phyloP scores from a whole-genome alignment of 805 yeast species.

The Debaryomyces maramus region DNA sequence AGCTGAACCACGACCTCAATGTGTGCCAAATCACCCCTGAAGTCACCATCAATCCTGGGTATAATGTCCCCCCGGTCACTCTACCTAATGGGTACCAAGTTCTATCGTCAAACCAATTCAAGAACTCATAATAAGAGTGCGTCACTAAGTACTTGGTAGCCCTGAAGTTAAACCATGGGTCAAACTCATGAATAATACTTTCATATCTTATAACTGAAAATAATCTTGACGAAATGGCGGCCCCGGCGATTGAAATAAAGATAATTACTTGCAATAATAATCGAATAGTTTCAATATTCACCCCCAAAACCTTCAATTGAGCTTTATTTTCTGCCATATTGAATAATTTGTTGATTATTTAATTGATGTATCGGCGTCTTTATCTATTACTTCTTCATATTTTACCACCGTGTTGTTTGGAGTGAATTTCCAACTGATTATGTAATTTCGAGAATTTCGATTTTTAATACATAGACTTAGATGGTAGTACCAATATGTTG shows the following conservation, averaged over 20 bases:
- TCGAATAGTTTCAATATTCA: conserved; percentile 37
- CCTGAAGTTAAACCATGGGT: conserved; percentile 94
- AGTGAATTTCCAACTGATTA: background rate
- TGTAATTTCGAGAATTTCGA: background rate
- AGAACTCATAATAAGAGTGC: conserved; percentile 82
- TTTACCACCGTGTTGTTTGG: conserved; percentile 6
- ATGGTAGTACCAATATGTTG: no score
- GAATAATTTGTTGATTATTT: background rate
- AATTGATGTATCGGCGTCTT: background rate
- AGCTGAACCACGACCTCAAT: conserved; percentile 56
- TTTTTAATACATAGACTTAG: background rate
- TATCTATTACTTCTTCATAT: no score
- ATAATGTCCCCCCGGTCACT: conserved; percentile 97
- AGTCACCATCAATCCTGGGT: conserved; percentile 98
- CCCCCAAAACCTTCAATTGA: conserved; percentile 29
- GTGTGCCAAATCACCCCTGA: conserved; percentile 85
- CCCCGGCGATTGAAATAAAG: conserved; percentile 78
- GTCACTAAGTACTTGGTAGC: conserved; percentile 91
- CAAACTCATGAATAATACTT: conserved; percentile 95
- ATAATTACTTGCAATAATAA: conserved; percentile 62
- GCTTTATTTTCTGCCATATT: conserved; percentile 14
- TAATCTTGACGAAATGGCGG: conserved; percentile 87
- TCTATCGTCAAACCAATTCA: conserved; percentile 98
- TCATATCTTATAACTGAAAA: conserved; percentile 97
- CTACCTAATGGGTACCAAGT: conserved; percentile 99